These are phyloP conservation scores for Aspergillus homomorphus DNA, from an alignment of 495 filamentous ascomycete genomes.

Conservation along the genomic window DNA sequence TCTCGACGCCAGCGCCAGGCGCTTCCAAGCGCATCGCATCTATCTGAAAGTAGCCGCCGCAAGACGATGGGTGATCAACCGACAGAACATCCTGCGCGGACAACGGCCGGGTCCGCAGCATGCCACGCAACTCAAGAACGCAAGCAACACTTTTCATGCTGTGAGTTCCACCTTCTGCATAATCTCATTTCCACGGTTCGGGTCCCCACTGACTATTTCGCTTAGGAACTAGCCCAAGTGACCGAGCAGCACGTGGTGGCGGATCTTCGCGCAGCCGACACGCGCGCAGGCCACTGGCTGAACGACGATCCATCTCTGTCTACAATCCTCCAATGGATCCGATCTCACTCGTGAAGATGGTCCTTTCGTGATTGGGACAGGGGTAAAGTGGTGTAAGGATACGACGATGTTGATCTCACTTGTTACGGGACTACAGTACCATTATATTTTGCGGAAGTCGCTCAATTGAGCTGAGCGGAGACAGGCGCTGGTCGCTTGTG, in stretches of 20 bases:
- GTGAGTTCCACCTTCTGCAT: conserved; percentile 47
- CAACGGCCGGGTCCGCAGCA: conserved; percentile 57
- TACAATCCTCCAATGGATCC: conserved; percentile 45
- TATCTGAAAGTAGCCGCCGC: conserved; percentile 76
- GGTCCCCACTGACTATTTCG: conserved; percentile 4
- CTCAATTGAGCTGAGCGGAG: conserved; percentile 12
- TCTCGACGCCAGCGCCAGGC: conserved; percentile 71
- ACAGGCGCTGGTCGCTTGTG: conserved; percentile 22
- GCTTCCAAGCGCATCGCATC: conserved; percentile 83
- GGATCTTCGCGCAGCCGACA: conserved; percentile 62
- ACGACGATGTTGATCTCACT: conserved; percentile 4
- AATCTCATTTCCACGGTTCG: neutral
- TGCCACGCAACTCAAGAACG: conserved; percentile 53
- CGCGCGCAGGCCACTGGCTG: conserved; percentile 69
- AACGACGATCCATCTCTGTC: conserved; percentile 62
- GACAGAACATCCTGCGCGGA: conserved; percentile 63
- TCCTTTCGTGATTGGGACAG: neutral
- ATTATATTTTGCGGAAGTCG: conserved; percentile 8
- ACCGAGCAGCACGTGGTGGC: conserved; percentile 65
- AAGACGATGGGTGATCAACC: conserved; percentile 74
- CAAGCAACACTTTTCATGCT: conserved; percentile 57
- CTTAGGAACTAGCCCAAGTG: conserved; percentile 63
- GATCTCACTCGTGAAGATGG: conserved; percentile 28
- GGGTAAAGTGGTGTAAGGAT: neutral
- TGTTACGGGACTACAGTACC: conserved; percentile 9